Conservation (phyloP, 805 yeast species). For the Metahyphopichia silvanorum region DNA sequence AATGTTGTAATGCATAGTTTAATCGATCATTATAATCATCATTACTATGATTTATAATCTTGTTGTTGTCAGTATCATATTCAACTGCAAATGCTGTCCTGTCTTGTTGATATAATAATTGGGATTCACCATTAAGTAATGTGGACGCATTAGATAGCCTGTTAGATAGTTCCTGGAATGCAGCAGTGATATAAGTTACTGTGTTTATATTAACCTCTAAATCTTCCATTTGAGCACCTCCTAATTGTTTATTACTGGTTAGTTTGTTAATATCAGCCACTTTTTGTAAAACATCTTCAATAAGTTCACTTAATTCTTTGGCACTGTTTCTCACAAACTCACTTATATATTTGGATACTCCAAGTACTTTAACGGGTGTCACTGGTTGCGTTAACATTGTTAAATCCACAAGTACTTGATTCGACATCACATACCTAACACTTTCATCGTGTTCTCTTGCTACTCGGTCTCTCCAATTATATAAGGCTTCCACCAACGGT, state of each 20-base stretch:
- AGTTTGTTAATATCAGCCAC: slow-evolving; percentile 33
- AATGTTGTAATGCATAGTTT: background rate
- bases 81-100: slow-evolving; percentile 14
- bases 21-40: background rate
- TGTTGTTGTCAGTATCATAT: slow-evolving; percentile 9
- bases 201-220: slow-evolving; percentile 1
- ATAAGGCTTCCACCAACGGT: slow-evolving; percentile 57
- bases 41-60: slow-evolving; percentile 10
- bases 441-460: slow-evolving; percentile 86
- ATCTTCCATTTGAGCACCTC: slow-evolving; percentile 8
- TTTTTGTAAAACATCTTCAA: slow-evolving; percentile 38
- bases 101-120: slow-evolving; percentile 10
- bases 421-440: slow-evolving; percentile 77
- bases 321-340: slow-evolving; percentile 59
- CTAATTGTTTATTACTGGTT: slow-evolving; percentile 29
- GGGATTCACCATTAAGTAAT: slow-evolving; percentile 8
- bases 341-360: slow-evolving; percentile 43
- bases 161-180: slow-evolving; percentile 8
- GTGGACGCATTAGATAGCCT: background rate
- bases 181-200: slow-evolving; percentile 1
- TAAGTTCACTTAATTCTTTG: slow-evolving; percentile 54
- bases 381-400: slow-evolving; percentile 50
- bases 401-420: slow-evolving; percentile 65
- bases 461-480: slow-evolving; percentile 75
- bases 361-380: slow-evolving; percentile 40